Evolutionary conservation across 164 flowering plant genomes (phyloP), one percentile per base, ranked within the genome.

Genomic region (Pachysandra terminalis): DNA sequence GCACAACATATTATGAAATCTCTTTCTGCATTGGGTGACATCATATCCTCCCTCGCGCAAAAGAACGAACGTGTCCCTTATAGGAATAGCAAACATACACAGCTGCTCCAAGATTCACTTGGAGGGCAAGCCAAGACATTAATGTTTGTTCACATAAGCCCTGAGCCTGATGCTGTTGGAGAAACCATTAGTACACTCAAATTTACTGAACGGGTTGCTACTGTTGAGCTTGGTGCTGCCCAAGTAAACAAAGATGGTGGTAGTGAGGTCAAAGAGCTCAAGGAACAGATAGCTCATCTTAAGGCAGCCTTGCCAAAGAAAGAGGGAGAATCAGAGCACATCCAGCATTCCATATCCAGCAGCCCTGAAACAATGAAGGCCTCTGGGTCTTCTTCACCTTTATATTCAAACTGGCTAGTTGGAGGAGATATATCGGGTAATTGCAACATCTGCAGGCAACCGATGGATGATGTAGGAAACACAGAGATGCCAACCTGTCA

Each of bases 231-330:
- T n/a, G n/a, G n/a, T n/a, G n/a, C n/a, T n/a, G n/a, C n/a, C n/a
- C n/a, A n/a, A n/a, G 75, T 81, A 59, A 85, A 89, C 79, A 89
- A 82, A 78, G 90, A 87, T 17, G 73, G 75, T 73, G 66, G n/a
- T n/a, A n/a, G 80, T 61, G 91, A 89, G 65, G 86, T 89, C 24
- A 87, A 78, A 69, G 91, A 89, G 79, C 87, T 89, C 53, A 85
- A 79, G 76, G 91, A 87, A 56, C 91, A 89, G 98, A 83, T 93
- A 65, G 85, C 90, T 61, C 80, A 62, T 62, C 90, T 93, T 35
- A 93, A 87, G 80, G 88, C 87, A 68, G 97, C 98, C 53, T 76
- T 93, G 61, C 88, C 89, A 58, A 82, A 82, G 71, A 87, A 85
- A 79, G 95, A 87, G 59, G 83, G 79, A 65, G 91, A 77, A 67